Evolutionary conservation across 2,329 filamentous ascomycete genomes (phyloP).

Genomic region (Cladosporium austrohemisphaericum): DNA sequence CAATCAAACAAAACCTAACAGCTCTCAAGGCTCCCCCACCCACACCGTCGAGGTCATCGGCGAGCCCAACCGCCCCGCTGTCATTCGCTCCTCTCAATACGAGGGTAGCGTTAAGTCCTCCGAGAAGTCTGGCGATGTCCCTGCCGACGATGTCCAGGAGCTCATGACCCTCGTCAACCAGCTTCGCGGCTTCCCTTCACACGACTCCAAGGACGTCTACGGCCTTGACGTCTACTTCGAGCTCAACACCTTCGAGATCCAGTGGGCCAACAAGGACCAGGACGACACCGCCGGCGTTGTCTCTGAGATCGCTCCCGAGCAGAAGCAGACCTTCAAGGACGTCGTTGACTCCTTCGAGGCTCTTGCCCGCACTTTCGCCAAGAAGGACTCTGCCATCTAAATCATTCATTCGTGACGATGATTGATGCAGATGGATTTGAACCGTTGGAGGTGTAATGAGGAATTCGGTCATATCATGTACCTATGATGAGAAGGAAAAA

Average conservation of each 20-base stretch:
- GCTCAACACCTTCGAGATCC: conserved; percentile 42
- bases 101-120: conserved; percentile 30
- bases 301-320: conserved; percentile 36
- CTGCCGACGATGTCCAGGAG: conserved; percentile 42
- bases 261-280: conserved; percentile 40
- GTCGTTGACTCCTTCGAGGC: conserved; percentile 42
- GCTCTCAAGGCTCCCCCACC: conserved; percentile 27
- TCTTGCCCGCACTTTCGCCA: conserved; percentile 39
- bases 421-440: conserved; percentile 20
- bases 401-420: conserved; percentile 1
- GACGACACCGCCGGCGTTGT: conserved; percentile 33
- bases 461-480: neutral
- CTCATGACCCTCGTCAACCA: conserved; percentile 36
- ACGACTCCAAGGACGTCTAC: conserved; percentile 38
- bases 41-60: conserved; percentile 40
- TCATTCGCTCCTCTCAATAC: conserved; percentile 32
- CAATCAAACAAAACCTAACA: conserved; percentile 8
- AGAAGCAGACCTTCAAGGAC: conserved; percentile 43
- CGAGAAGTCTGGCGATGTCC: conserved; percentile 39
- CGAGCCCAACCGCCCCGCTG: conserved; percentile 39
- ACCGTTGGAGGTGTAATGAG: neutral
- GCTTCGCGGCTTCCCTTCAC: conserved; percentile 40
- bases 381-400: conserved; percentile 37
- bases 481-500: neutral
- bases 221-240: conserved; percentile 38